These are phyloP conservation scores for Penicillium desertorum DNA, from an alignment of 495 filamentous ascomycete genomes.

Conservation along the genomic window DNA sequence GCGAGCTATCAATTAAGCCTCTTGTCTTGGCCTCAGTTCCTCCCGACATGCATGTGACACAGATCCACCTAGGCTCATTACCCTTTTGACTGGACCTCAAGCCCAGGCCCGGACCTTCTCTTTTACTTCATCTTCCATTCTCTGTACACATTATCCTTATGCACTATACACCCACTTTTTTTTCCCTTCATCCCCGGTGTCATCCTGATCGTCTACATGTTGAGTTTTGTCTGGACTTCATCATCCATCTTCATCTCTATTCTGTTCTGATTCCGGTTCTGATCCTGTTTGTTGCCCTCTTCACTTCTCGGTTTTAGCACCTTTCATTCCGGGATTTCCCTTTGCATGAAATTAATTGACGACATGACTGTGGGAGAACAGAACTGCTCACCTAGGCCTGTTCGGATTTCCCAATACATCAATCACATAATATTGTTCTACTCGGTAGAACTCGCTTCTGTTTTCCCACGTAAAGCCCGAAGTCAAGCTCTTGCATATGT, in stretches of 20 bases:
- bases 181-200: not conserved
- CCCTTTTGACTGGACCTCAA: not conserved
- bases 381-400: not conserved
- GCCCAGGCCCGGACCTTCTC: not conserved
- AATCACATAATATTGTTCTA: conserved; percentile 1
- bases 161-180: conserved; percentile 23
- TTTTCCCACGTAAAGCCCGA: not conserved
- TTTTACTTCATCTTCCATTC: conserved; percentile 21
- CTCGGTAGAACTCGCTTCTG: not conserved
- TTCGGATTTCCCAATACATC: not conserved
- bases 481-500: too few relatives aligned
- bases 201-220: not conserved
- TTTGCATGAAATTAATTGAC: conserved; percentile 20
- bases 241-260: not conserved
- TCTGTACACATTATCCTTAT: conserved; percentile 29
- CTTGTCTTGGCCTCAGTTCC: not conserved
- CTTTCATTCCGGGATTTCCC: conserved; percentile 8
- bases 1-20: conserved; percentile 27
- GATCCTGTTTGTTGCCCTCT: conserved; percentile 10
- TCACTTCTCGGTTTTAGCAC: not conserved
- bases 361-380: not conserved
- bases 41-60: conserved; percentile 1
- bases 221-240: conserved; percentile 6
- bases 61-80: not conserved
- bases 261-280: conserved; percentile 3